Base-by-base conservation (phyloP, 2,329 filamentous ascomycete genomes). In the Aspergillus hortae region DNA sequence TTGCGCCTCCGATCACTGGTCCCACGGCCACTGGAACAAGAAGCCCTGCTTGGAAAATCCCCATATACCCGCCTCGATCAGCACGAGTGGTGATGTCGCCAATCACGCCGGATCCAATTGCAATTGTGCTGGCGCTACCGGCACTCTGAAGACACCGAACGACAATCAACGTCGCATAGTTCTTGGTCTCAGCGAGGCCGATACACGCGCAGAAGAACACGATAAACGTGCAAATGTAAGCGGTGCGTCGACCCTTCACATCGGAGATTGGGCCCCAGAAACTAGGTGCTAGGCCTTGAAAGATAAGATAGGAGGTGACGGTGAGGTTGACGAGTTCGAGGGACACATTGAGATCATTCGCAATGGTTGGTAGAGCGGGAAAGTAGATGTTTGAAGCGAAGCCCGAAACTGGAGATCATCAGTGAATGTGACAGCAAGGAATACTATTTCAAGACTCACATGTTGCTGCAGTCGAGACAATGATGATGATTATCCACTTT, bases 391-490 rank as follows among this genome's bases (percentile, higher is more conserved):
- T 73, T 4, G 72, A 75, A 19, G 75, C 71, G 10, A 77, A 71
- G 4, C 73, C 67, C 2, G 73, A 74, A 51, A 75, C 64, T 67
- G 35, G 9, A 11, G 55, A 51, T 53, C 4, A 19, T 52, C 17
- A 6, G 12, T 4, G 2, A 12, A 6, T 32, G 9, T 1, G 6
- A 36, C 10, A 11, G 1, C 3, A 4, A 15, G 48, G 19, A 21
- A 17, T 9, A 9, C 3, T 10, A 10, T 14, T 4, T 19, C 7
- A 12, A 6, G 4, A 60, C 68, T 64, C 63, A 79, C 75, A 81
- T 1, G 79, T 81, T 21, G 79, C 78, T 1, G 78, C 79, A 7
- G 72, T 72, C 0, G 79, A 79, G 6, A 77, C 74, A 6, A 80
- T 63, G 3, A 71, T 52, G 0, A 81, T 67, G 23, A 82, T 77